Percentiles rank a stretch among this genome's conserved stretches.
These are phyloP conservation scores for Podosphaera leucotricha DNA, from an alignment of 2,329 filamentous ascomycete genomes.

Conservation along the genomic window DNA sequence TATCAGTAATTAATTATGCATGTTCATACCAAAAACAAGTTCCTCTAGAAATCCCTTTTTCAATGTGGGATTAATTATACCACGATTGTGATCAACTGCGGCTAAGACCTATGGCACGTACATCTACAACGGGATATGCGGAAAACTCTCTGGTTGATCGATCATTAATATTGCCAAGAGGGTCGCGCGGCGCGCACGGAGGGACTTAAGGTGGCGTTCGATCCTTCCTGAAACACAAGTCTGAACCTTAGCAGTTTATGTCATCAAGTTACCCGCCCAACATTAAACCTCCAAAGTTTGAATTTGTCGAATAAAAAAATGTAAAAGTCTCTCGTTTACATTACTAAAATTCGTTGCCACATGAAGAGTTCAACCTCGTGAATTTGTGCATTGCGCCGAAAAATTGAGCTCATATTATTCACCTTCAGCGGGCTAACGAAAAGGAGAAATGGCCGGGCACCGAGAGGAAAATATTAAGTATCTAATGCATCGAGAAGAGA, in stretches of 20 bases:
- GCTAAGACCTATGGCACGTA: too few relatives aligned
- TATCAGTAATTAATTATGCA: too few relatives aligned
- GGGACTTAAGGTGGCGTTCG: background rate
- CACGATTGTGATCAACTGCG: too few relatives aligned
- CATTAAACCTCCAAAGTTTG: background rate
- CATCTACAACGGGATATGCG: too few relatives aligned
- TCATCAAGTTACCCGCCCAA: background rate
- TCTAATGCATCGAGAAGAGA: constrained; percentile 7
- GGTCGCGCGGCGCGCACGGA: background rate
- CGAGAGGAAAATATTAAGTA: constrained; percentile 12
- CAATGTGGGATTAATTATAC: too few relatives aligned
- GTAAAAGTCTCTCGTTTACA: background rate
- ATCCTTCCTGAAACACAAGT: background rate
- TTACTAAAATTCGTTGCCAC: background rate
- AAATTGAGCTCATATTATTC: background rate
- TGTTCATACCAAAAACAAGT: too few relatives aligned
- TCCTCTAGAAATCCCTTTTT: too few relatives aligned
- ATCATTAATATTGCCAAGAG: background rate
- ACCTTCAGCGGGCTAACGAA: background rate
- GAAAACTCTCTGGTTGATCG: too few relatives aligned
- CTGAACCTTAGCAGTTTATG: background rate
- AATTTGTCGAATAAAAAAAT: background rate
- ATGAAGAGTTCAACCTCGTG: background rate
- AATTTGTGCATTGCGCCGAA: background rate
- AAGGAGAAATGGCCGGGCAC: constrained; percentile 11